These are phyloP conservation scores for Gossypium davidsonii DNA, from an alignment of 441 rosid genomes.

Conservation along the genomic window DNA sequence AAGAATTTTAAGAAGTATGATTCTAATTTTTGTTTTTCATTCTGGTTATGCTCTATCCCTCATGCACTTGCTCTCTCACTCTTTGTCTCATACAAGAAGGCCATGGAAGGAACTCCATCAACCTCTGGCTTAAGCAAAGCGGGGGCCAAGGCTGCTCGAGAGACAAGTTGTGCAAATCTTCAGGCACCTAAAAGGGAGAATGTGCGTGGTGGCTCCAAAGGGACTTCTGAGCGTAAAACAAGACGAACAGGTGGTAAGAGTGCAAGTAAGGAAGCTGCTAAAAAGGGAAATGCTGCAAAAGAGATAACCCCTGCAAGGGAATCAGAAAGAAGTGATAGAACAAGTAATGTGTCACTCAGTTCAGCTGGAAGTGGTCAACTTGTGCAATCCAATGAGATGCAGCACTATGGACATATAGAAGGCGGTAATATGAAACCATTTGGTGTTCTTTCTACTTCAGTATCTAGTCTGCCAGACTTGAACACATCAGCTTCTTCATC, in stretches of 20 bases:
- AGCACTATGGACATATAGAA: constrained; percentile 42
- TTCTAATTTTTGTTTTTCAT: constrained; percentile 11
- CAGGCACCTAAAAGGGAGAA: constrained; percentile 32
- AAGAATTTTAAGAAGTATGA: neutral
- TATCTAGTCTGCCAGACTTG: constrained; percentile 62
- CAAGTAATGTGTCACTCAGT: constrained; percentile 33
- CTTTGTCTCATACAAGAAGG: constrained; percentile 30
- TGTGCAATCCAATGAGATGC: constrained; percentile 55
- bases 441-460: constrained; percentile 43
- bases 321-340: constrained; percentile 46
- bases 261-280: constrained; percentile 51
- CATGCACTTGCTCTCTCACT: constrained; percentile 19
- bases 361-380: constrained; percentile 31
- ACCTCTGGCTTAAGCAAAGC: constrained; percentile 38
- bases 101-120: constrained; percentile 52
- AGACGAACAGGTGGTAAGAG: constrained; percentile 62
- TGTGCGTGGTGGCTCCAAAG: constrained; percentile 38
- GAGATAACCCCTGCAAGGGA: constrained; percentile 35
- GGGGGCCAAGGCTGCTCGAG: constrained; percentile 36
- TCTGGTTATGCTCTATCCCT: constrained; percentile 5
- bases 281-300: constrained; percentile 46
- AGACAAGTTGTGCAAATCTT: constrained; percentile 33
- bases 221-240: constrained; percentile 64
- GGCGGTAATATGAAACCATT: constrained; percentile 40
- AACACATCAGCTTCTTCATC: constrained; percentile 55